These are phyloP conservation scores for Durio zibethinus DNA, from an alignment of 345 rosid genomes.

Conservation along the genomic window DNA sequence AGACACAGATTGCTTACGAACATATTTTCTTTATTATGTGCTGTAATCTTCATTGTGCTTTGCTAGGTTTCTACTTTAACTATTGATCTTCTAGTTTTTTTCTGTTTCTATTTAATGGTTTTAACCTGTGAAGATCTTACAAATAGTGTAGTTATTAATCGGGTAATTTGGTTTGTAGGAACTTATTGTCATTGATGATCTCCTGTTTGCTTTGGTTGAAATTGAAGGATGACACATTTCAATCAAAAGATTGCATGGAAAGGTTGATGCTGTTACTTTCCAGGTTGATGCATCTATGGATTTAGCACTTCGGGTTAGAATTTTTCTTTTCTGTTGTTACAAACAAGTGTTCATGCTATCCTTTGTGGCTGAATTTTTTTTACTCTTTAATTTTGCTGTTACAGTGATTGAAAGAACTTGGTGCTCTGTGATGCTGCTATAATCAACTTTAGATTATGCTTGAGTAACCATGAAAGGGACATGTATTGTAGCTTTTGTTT, in stretches of 20 bases:
- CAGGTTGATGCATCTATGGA: conserved; percentile 89
- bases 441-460: neutral
- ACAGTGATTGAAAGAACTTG: neutral
- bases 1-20: neutral
- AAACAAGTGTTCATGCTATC: neutral
- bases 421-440: neutral
- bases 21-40: neutral
- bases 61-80: neutral
- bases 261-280: conserved; percentile 60
- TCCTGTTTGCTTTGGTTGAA: conserved; percentile 87
- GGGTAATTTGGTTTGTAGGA: conserved; percentile 48
- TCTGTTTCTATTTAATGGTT: neutral
- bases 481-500: neutral
- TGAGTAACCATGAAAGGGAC: neutral
- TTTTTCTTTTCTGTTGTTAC: neutral
- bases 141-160: neutral
- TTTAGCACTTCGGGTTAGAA: conserved; percentile 76
- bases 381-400: neutral
- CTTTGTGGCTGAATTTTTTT: conserved; percentile 4
- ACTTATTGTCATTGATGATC: conserved; percentile 86
- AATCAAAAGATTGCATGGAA: conserved; percentile 56
- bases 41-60: neutral
- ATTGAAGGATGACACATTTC: conserved; percentile 90
- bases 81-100: neutral
- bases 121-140: conserved; percentile 8